phyloP scores from a whole-genome alignment of 116 monocot species.

The Trichopus zeylanicus region DNA sequence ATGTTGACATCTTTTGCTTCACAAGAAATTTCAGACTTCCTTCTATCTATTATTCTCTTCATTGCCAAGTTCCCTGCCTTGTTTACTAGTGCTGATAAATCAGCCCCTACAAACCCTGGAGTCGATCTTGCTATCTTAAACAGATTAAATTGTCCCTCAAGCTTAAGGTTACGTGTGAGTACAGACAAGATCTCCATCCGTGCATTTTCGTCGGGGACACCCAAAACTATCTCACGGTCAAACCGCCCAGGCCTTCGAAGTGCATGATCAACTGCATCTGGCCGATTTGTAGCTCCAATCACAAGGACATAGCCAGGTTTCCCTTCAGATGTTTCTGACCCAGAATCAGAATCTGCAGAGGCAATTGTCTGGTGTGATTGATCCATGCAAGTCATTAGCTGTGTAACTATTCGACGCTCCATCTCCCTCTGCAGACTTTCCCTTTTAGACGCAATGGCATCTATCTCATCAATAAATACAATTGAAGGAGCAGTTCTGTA shows the following conservation, averaged over 20 bases:
- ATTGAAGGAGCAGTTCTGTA: slow-evolving; percentile 86
- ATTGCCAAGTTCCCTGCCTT: slow-evolving; percentile 93
- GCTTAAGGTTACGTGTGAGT: slow-evolving; percentile 46
- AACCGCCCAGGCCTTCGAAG: slow-evolving; percentile 85
- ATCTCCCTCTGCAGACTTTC: slow-evolving; percentile 88
- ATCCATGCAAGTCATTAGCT: slow-evolving; percentile 98
- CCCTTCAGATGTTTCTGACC: slow-evolving; percentile 26
- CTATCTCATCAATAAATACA: slow-evolving; percentile 95
- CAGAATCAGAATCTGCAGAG: slow-evolving; percentile 17
- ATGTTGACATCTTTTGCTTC: slow-evolving; percentile 8
- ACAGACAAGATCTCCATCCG: slow-evolving; percentile 58
- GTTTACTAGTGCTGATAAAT: slow-evolving; percentile 73
- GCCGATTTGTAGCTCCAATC: slow-evolving; percentile 96
- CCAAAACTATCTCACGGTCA: slow-evolving; percentile 75
- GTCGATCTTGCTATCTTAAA: slow-evolving; percentile 80
- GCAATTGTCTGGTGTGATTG: slow-evolving; percentile 53
- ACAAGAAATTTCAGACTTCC: slow-evolving; percentile 32
- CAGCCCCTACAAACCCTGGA: slow-evolving; percentile 94
- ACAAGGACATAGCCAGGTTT: slow-evolving; percentile 87
- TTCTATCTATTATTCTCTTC: slow-evolving; percentile 67
- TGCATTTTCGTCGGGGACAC: slow-evolving; percentile 79
- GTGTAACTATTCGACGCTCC: slow-evolving; percentile 94
- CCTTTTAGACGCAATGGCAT: slow-evolving; percentile 95
- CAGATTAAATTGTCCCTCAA: slow-evolving; percentile 62
- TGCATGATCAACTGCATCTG: slow-evolving; percentile 87